Conservation (phyloP, 305 asterid genomes). For the Fraxinus floribunda region DNA sequence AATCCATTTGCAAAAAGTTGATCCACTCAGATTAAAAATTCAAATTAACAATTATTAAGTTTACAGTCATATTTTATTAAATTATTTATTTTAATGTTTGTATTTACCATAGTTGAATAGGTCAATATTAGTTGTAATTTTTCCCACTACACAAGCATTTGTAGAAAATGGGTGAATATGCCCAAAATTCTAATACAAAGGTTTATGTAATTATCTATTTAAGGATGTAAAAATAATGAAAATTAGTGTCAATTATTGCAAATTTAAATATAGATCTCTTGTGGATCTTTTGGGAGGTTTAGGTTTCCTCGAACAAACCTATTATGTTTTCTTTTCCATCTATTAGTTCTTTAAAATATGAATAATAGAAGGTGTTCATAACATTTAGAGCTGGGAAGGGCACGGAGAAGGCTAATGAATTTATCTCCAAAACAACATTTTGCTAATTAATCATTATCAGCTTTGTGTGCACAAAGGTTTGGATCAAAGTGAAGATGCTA, state of each 20-base stretch:
- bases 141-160: not conserved
- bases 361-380: not conserved
- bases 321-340: not conserved
- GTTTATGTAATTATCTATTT: not conserved
- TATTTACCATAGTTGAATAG: not conserved
- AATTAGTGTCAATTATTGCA: not conserved
- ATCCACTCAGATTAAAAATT: not conserved
- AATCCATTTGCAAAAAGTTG: not conserved
- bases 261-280: not conserved
- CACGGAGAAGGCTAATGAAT: not conserved
- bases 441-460: not conserved
- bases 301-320: not conserved
- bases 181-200: not conserved
- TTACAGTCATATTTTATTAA: not conserved
- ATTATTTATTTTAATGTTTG: not conserved
- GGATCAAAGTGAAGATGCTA: not conserved
- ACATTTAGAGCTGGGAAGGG: not conserved
- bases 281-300: not conserved
- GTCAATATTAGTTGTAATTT: not conserved
- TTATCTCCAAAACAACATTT: not conserved
- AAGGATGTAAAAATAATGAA: not conserved
- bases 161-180: not conserved
- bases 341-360: not conserved
- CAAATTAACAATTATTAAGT: not conserved
- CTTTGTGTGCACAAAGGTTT: not conserved